Conservation (phyloP, 805 yeast species). For the Wickerhamiella parazyma region DNA sequence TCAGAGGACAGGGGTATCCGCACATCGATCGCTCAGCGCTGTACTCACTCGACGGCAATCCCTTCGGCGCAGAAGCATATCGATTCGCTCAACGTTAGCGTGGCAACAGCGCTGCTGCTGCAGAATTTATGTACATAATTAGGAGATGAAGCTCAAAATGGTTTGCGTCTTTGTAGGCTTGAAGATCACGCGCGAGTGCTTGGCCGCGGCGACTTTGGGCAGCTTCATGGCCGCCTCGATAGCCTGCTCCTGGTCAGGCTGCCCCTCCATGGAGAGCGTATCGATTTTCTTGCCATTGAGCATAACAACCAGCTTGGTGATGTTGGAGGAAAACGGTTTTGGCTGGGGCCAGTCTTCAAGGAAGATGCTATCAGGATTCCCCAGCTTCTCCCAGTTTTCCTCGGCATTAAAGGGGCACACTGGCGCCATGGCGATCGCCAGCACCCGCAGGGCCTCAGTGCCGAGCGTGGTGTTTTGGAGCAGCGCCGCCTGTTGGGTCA, state of each 20-base stretch:
- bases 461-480: constrained; percentile 30
- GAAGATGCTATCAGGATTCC: constrained; percentile 29
- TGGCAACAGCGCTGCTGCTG: constrained; percentile 65
- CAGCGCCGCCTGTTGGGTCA: constrained; percentile 36
- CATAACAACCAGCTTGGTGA: constrained; percentile 42
- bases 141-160: neutral
- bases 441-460: constrained; percentile 26
- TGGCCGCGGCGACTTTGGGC: neutral
- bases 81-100: constrained; percentile 81
- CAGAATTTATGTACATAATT: constrained; percentile 2
- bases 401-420: constrained; percentile 73
- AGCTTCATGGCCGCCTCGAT: neutral
- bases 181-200: constrained; percentile 11
- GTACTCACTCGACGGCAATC: constrained; percentile 22
- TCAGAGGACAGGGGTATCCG: constrained; percentile 79
- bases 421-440: constrained; percentile 59
- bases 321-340: constrained; percentile 30
- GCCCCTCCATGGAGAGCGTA: constrained; percentile 3
- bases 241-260: constrained; percentile 11
- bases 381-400: constrained; percentile 56
- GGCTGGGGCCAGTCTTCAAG: constrained; percentile 51
- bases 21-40: constrained; percentile 38
- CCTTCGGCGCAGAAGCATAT: constrained; percentile 25
- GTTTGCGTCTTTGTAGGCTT: constrained; percentile 12
- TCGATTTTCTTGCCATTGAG: constrained; percentile 49